A percentile compares a stretch with the other conserved stretches of the same genome.
These are phyloP conservation scores for Nematodospora valgi DNA, from an alignment of 805 yeast genomes.

Conservation along the genomic window DNA sequence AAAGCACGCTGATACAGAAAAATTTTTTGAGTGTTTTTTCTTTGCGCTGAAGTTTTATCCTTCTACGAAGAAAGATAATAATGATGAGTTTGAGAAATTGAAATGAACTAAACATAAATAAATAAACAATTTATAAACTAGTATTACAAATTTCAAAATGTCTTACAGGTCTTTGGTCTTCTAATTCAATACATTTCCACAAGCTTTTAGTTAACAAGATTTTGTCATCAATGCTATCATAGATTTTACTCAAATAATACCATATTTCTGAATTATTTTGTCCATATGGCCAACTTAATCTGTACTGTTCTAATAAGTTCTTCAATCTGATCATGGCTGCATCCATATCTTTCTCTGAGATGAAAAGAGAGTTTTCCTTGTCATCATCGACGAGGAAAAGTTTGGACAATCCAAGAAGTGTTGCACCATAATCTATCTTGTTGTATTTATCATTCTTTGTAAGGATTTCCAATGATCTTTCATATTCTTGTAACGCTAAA, in stretches of 20 bases:
- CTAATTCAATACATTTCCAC: slow-evolving; percentile 64
- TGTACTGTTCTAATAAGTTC: slow-evolving; percentile 37
- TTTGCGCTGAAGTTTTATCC: no score
- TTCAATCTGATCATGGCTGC: slow-evolving; percentile 62
- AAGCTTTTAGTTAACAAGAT: slow-evolving; percentile 45
- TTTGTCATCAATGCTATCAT: slow-evolving; percentile 56
- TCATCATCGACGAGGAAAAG: slow-evolving; percentile 44
- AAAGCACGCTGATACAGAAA: background rate
- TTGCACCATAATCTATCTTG: slow-evolving; percentile 42
- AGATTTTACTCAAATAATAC: slow-evolving; percentile 63
- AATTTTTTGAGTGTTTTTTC: slow-evolving; percentile 1
- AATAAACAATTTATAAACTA: no score
- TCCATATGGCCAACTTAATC: slow-evolving; percentile 39
- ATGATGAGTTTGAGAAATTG: no score
- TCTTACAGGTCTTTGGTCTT: slow-evolving; percentile 57
- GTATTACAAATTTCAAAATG: slow-evolving; percentile 16
- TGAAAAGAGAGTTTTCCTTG: slow-evolving; percentile 36
- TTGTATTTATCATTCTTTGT: slow-evolving; percentile 21
- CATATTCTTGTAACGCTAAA: slow-evolving; percentile 61
- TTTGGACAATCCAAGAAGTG: slow-evolving; percentile 53
- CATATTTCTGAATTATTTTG: slow-evolving; percentile 55
- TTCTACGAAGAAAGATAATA: no score
- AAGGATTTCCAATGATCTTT: slow-evolving; percentile 50
- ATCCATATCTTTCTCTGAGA: slow-evolving; percentile 51
- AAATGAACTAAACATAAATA: no score